Conservation (phyloP, 331 rosid genomes). For the Ulmus americana region DNA sequence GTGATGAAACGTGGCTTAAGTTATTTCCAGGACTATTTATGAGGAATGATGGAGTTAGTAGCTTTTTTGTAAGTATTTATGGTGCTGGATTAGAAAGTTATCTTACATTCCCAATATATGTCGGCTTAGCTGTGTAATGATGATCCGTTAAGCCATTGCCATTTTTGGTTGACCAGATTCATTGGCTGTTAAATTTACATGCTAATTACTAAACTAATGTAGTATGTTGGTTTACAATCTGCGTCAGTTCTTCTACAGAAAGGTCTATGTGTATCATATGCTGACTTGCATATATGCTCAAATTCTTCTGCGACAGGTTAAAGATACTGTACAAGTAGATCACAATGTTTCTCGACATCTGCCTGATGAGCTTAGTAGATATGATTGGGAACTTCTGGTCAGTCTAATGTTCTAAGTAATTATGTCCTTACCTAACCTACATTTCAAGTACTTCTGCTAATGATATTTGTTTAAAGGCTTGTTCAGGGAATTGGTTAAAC, state of each 20-base stretch:
- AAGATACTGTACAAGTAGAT: slow-evolving; percentile 86
- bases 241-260: neutral
- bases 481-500: neutral
- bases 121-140: slow-evolving; percentile 1
- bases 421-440: neutral
- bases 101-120: neutral
- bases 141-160: slow-evolving; percentile 7
- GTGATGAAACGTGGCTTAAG: slow-evolving; percentile 96
- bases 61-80: slow-evolving; percentile 68
- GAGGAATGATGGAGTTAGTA: slow-evolving; percentile 85
- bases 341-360: slow-evolving; percentile 87
- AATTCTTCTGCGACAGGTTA: slow-evolving; percentile 52
- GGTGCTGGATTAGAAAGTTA: neutral
- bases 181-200: neutral
- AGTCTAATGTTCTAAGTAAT: slow-evolving; percentile 20
- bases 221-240: neutral
- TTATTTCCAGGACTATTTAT: slow-evolving; percentile 80
- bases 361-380: slow-evolving; percentile 52
- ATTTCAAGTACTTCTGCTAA: slow-evolving; percentile 6
- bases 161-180: slow-evolving; percentile 6
- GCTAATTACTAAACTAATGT: slow-evolving; percentile 1
- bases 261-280: slow-evolving; percentile 2
- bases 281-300: slow-evolving; percentile 14
- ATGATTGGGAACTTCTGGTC: slow-evolving; percentile 86
- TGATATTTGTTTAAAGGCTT: slow-evolving; percentile 8